phyloP scores from a whole-genome alignment of 257 asterid species.

The Solanum pennellii region DNA sequence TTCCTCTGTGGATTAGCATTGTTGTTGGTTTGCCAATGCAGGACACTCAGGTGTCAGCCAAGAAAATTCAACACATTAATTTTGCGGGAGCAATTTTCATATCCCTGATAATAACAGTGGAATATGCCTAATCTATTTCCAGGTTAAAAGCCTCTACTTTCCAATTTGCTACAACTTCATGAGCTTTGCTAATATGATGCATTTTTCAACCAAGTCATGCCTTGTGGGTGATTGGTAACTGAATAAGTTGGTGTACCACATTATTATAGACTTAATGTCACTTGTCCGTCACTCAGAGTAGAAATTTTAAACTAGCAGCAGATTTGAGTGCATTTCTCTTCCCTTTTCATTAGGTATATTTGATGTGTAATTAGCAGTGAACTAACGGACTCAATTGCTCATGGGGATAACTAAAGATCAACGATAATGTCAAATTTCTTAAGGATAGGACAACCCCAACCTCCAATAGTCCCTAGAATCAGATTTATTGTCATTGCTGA shows the following conservation, averaged over 20 bases:
- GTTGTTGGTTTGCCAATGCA: neutral
- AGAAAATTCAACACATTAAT: neutral
- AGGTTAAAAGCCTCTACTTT: neutral
- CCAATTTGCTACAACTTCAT: neutral
- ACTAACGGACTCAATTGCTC: neutral
- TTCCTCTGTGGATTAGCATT: neutral
- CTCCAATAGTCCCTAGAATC: neutral
- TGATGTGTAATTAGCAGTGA: neutral
- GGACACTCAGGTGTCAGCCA: neutral
- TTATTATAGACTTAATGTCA: neutral
- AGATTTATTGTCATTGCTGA: conserved; percentile 33
- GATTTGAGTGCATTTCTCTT: neutral
- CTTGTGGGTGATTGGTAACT: neutral
- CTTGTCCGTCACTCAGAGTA: neutral
- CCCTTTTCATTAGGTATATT: neutral
- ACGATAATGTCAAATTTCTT: neutral
- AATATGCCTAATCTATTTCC: neutral
- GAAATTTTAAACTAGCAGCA: neutral
- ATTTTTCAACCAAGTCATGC: neutral
- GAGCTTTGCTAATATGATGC: neutral
- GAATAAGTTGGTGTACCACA: neutral
- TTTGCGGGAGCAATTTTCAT: neutral
- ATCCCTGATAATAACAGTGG: neutral
- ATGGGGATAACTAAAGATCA: neutral
- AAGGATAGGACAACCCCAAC: neutral